phyloP scores from a whole-genome alignment of 805 yeast genomes.

The Saturnispora halmiae region DNA sequence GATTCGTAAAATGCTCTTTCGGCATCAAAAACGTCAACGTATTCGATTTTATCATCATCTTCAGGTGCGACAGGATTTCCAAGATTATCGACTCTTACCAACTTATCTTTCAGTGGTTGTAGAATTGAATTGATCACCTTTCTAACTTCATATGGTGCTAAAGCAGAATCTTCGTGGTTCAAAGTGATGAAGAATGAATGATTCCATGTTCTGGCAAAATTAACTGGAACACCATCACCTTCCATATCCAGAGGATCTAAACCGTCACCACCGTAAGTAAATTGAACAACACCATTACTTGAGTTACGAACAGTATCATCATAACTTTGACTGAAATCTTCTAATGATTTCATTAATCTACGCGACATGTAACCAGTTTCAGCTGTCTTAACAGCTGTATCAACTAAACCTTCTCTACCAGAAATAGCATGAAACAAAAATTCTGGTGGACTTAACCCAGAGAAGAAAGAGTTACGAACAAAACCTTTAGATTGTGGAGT shows the following conservation, averaged over 20 bases:
- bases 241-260: conserved; percentile 98
- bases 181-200: conserved; percentile 75
- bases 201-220: conserved; percentile 89
- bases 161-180: conserved; percentile 40
- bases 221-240: conserved; percentile 95
- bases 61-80: conserved; percentile 44
- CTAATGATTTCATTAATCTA: conserved; percentile 90
- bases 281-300: conserved; percentile 92
- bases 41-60: conserved; percentile 44
- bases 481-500: conserved; percentile 98
- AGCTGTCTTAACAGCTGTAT: conserved; percentile 98
- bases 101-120: conserved; percentile 47
- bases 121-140: conserved; percentile 47
- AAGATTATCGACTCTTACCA: conserved; percentile 63
- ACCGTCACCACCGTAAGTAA: conserved; percentile 97
- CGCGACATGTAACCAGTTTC: conserved; percentile 84
- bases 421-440: conserved; percentile 90
- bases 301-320: conserved; percentile 94
- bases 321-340: conserved; percentile 87
- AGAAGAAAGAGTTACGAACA: conserved; percentile 88
- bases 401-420: conserved; percentile 98
- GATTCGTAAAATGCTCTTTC: conserved; percentile 79
- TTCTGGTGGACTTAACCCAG: conserved; percentile 94
- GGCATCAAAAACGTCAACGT: conserved; percentile 78
- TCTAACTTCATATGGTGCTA: conserved; percentile 63